Conservation (phyloP, 2,329 filamentous ascomycete species). For the Alternaria alternata region DNA sequence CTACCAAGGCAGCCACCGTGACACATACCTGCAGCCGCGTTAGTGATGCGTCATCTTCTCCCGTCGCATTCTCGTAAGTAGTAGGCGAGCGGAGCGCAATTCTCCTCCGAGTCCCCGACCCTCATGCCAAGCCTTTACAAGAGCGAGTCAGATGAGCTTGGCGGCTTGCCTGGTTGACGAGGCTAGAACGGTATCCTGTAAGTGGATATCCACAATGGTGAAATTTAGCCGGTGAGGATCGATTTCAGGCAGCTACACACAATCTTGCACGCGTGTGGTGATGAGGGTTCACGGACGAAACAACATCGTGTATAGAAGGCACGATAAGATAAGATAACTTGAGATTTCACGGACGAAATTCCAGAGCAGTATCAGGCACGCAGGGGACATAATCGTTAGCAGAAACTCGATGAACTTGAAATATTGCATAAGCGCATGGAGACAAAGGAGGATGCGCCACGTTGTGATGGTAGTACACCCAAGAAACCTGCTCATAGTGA, state of each 20-base stretch:
- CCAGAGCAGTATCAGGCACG: neutral
- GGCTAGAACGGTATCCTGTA: neutral
- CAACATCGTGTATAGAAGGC: too few species aligned
- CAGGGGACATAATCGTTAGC: neutral
- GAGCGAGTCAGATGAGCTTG: neutral
- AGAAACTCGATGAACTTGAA: neutral
- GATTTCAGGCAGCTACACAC: neutral
- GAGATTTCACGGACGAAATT: neutral
- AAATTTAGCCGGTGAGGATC: neutral
- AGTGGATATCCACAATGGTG: neutral
- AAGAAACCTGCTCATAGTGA: neutral
- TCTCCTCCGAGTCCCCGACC: conserved; percentile 8
- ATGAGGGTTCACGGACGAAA: neutral
- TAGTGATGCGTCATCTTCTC: neutral
- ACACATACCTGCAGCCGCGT: neutral
- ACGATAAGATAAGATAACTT: too few species aligned
- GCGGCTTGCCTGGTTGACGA: neutral
- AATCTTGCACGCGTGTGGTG: neutral
- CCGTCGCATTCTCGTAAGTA: conserved; percentile 8
- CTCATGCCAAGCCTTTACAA: conserved; percentile 2
- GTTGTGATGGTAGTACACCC: neutral
- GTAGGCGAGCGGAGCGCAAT: conserved; percentile 1
- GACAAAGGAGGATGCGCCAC: neutral
- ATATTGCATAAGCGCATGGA: neutral
- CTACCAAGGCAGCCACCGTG: neutral